Evolutionary conservation across 371 early-diverging fungal species (phyloP).

Genomic region (Mucor circinelloides): DNA sequence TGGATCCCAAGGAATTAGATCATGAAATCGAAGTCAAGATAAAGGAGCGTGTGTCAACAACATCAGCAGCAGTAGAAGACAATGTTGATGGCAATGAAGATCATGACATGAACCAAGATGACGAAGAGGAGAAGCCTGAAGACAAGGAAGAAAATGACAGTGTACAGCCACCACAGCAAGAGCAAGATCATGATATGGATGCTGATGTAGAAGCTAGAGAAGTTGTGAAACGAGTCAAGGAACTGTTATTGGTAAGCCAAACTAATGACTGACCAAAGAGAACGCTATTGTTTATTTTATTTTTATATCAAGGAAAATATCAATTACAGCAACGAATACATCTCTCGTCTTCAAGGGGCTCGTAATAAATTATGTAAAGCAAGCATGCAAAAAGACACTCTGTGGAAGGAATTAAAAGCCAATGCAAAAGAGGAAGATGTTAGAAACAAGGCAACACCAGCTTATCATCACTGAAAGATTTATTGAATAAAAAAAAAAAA

Average conservation of each 20-base stretch:
- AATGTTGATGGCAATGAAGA: neutral
- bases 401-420: constrained; percentile 45
- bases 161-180: constrained; percentile 5
- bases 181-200: constrained; percentile 12
- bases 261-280: neutral
- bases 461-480: neutral
- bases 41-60: neutral
- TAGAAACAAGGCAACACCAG: constrained; percentile 17
- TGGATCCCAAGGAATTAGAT: constrained; percentile 21
- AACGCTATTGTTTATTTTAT: neutral
- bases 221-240: constrained; percentile 41
- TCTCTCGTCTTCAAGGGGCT: constrained; percentile 44
- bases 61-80: neutral
- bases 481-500: neutral
- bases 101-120: neutral
- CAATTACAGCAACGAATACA: constrained; percentile 55
- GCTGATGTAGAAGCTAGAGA: constrained; percentile 39
- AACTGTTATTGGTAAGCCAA: constrained; percentile 38
- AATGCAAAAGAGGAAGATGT: constrained; percentile 42
- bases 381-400: constrained; percentile 47
- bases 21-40: constrained; percentile 9
- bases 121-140: constrained; percentile 12
- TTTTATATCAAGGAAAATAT: constrained; percentile 44
- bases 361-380: constrained; percentile 52
- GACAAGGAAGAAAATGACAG: neutral